Base-by-base conservation (phyloP, 2,329 filamentous ascomycete species). In the Pseudogymnoascus pannorum region DNA sequence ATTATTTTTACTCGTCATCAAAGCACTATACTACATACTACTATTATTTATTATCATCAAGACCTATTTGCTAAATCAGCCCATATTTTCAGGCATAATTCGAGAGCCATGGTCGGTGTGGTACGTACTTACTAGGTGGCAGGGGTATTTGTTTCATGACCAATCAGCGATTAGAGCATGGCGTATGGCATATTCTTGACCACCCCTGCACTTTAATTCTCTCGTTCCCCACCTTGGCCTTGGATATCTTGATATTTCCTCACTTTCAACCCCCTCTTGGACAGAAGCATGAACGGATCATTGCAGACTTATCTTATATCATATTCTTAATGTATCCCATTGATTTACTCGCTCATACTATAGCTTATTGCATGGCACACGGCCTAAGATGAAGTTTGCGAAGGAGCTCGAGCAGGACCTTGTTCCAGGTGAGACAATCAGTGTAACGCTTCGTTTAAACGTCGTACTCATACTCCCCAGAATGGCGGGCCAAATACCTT, bases 401-500 rank as follows among this genome's bases (percentile, higher is more conserved):
- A 88, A 88, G 72, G 91, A 96, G 77, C 81, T 96, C 65, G 91
- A 96, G 72, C 84, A 89, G 71, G 89, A 95, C 69, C 83, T 92
- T 60, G 91, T 97, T 66, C 92, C 92, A 72, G 92, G 84, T 86
- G 73, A 72, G 75, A 67, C 58, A 60, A 20, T 26, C 57, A 24
- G 38, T 48, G 36, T 38, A 51, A 36, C 60, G n/a, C 58, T 62
- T 31, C 57, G 22, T 29, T 58, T 18, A 36, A 5, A 58, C 31
- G 24, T 8, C 18, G n/a, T 31, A 4, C 60, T 62, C 59, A 63
- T 35, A 60, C 62, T 26, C 7, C 12, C 26, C 67, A 87, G 85
- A 97, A 83, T 97, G 93, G 93, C 86, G 89, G 70, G 83, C 87
- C 73, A 96, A 96, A 75, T 97, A 97, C 74, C 82, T 97, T 68